Conservation (phyloP, 73 alveolate species). For the Symbiodinium natans region DNA sequence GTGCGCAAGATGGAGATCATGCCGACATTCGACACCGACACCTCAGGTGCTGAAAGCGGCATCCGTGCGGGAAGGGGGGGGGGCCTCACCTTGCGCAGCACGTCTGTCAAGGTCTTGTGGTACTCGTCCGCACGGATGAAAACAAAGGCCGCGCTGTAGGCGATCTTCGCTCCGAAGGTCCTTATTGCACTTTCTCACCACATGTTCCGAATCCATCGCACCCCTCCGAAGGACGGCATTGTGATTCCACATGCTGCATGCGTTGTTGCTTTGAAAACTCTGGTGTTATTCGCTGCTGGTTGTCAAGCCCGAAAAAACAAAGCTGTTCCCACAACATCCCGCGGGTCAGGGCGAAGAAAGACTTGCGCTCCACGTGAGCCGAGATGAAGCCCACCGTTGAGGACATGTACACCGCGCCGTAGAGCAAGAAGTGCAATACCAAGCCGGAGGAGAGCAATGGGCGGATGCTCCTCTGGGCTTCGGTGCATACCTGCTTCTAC, state of each 20-base stretch:
- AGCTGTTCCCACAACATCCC: not conserved
- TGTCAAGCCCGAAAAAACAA: too few relatives aligned
- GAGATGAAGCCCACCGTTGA: not conserved
- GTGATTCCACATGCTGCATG: too few relatives aligned
- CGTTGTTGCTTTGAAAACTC: too few relatives aligned
- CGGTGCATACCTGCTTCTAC: too few relatives aligned
- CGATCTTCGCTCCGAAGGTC: slow-evolving; percentile 62
- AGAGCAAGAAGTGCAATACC: slow-evolving; percentile 56
- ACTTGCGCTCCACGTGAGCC: slow-evolving; percentile 37
- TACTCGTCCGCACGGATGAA: slow-evolving; percentile 69
- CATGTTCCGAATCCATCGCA: too few relatives aligned
- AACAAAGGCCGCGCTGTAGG: slow-evolving; percentile 75
- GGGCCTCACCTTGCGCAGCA: slow-evolving; percentile 44
- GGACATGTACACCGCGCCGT: slow-evolving; percentile 56
- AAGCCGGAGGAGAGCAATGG: slow-evolving; percentile 74
- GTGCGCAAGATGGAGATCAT: slow-evolving; percentile 81
- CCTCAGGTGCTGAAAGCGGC: not conserved
- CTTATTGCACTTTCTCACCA: too few relatives aligned
- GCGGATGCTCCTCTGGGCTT: slow-evolving; percentile 30
- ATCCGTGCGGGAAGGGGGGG: too few relatives aligned
- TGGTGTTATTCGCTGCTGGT: too few relatives aligned
- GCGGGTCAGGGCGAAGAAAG: slow-evolving; percentile 25
- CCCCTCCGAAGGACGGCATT: too few relatives aligned
- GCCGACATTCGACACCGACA: slow-evolving; percentile 57
- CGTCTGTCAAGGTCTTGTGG: slow-evolving; percentile 84